These are phyloP conservation scores for Alternaria tenuissima DNA, from an alignment of 2,329 filamentous ascomycete genomes.

Conservation along the genomic window DNA sequence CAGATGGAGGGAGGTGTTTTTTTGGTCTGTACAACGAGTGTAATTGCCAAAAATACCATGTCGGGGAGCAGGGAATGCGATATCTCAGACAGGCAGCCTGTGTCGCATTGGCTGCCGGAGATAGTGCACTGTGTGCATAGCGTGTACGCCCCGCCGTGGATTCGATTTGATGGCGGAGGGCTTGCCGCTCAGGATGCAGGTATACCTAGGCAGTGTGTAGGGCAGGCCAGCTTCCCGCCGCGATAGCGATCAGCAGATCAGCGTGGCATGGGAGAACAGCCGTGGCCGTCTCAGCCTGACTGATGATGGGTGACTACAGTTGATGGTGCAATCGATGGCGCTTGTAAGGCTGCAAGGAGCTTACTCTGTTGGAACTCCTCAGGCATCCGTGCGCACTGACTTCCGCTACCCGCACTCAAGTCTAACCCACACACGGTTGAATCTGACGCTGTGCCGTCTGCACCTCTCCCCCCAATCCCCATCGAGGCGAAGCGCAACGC, in stretches of 20 bases:
- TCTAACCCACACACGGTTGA: constrained; percentile 5
- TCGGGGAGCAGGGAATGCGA: constrained; percentile 5
- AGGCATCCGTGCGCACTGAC: constrained; percentile 11
- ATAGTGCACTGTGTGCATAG: constrained; percentile 21
- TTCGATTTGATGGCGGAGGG: constrained; percentile 14
- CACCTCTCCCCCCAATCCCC: constrained; percentile 8
- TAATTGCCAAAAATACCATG: constrained; percentile 4
- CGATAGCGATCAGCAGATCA: constrained; percentile 16
- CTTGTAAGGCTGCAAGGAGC: constrained; percentile 33
- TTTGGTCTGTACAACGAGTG: constrained; percentile 2
- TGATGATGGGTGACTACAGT: background rate
- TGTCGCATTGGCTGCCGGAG: constrained; percentile 5
- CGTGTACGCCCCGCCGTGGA: background rate
- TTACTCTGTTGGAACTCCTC: constrained; percentile 5
- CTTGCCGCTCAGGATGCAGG: background rate
- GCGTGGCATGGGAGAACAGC: background rate
- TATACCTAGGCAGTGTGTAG: background rate
- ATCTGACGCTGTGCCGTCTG: constrained; percentile 17
- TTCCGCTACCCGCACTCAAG: constrained; percentile 25
- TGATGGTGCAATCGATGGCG: background rate
- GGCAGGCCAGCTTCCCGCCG: background rate
- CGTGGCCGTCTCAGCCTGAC: constrained; percentile 11
- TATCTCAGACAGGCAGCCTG: background rate
- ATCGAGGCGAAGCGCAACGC: constrained; percentile 7
- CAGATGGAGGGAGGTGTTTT: background rate